Evolutionary conservation across 352 stramenopile species (phyloP).

Genomic region (Globisporangium nagaii): DNA sequence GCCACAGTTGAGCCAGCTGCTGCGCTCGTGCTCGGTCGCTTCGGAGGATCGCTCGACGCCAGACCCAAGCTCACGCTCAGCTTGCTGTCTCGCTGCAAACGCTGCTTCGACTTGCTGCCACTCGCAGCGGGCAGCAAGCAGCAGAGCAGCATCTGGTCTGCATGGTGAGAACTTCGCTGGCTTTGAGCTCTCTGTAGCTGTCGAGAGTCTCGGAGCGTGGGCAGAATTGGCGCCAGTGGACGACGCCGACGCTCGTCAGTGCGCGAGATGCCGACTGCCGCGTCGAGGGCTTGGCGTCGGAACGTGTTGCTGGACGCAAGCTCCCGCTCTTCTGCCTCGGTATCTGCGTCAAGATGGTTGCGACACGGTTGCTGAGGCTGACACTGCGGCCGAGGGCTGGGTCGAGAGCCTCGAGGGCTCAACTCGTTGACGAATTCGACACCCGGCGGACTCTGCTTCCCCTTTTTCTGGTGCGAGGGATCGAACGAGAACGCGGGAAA

Average conservation of each 20-base stretch:
- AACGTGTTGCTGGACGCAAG: neutral
- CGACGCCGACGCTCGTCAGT: neutral
- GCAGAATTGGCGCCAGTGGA: neutral
- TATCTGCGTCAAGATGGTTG: neutral
- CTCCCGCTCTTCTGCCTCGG: no score
- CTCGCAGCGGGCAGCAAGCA: constrained; percentile 20
- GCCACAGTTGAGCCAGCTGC: neutral
- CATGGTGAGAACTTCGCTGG: neutral
- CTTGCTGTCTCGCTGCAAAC: neutral
- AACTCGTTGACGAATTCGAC: neutral
- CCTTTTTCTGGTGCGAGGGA: neutral
- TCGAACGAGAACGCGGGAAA: constrained; percentile 3
- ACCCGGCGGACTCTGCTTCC: neutral
- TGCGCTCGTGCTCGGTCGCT: neutral
- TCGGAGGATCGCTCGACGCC: neutral
- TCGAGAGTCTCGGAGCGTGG: neutral
- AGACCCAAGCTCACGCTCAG: neutral
- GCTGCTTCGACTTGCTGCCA: neutral
- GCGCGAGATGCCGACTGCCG: neutral
- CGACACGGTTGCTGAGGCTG: neutral
- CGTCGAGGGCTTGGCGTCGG: neutral
- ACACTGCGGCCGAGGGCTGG: neutral
- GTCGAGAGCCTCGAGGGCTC: neutral
- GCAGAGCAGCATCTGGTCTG: constrained; percentile 14
- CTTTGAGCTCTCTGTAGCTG: neutral